phyloP scores from a whole-genome alignment of 331 rosid species.

The Arachis monticola region DNA sequence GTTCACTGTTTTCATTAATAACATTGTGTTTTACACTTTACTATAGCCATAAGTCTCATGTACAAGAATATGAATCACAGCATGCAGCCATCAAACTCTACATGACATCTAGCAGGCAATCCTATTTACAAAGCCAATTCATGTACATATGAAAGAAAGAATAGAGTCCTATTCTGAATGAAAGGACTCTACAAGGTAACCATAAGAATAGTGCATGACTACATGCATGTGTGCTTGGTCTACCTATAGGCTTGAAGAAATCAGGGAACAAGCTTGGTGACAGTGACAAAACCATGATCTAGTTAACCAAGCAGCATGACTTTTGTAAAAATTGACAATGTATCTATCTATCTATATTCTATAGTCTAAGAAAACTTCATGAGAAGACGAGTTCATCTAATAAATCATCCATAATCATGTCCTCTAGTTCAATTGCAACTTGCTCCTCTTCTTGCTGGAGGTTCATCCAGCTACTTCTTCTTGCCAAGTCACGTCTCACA shows the following conservation, averaged over 20 bases:
- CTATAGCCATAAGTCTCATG: constrained; percentile 25
- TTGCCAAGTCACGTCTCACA: constrained; percentile 64
- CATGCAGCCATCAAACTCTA: constrained; percentile 25
- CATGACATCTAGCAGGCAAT: constrained; percentile 26
- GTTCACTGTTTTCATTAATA: neutral
- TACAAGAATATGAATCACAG: constrained; percentile 35
- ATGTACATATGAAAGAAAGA: constrained; percentile 12
- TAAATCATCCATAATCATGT: constrained; percentile 66
- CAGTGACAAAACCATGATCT: neutral
- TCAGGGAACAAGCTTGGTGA: no score
- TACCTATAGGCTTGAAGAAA: neutral
- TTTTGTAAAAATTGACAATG: no score
- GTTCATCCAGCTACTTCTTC: constrained; percentile 74
- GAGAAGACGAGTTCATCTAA: constrained; percentile 66
- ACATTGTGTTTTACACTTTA: no score
- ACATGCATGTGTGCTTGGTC: neutral
- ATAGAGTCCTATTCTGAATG: constrained; percentile 10
- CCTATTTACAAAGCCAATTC: constrained; percentile 13
- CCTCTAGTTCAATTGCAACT: constrained; percentile 79
- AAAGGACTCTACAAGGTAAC: constrained; percentile 10
- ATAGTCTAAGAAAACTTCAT: constrained; percentile 5
- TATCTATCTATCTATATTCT: no score
- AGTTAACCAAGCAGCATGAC: neutral
- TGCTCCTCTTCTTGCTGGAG: constrained; percentile 71
- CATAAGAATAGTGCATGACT: neutral